phyloP scores from a whole-genome alignment of 345 rosid species.

The Litchi chinensis region DNA sequence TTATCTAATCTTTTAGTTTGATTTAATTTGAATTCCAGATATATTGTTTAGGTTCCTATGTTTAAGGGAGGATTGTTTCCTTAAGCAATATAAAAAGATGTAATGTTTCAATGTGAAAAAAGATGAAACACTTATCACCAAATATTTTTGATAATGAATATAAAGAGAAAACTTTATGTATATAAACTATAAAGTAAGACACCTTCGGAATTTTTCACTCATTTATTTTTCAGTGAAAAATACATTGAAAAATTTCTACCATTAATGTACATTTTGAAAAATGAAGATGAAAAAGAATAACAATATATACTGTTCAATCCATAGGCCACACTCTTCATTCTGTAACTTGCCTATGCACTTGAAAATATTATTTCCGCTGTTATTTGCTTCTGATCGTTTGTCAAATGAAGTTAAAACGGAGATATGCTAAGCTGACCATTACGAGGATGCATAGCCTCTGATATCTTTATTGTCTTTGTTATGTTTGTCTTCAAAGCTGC shows the following conservation, averaged over 20 bases:
- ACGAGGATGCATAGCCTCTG: slow-evolving; percentile 34
- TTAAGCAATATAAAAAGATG: no score
- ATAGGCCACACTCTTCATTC: not conserved
- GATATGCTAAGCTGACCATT: slow-evolving; percentile 18
- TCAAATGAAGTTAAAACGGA: not conserved
- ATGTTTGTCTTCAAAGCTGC: slow-evolving; percentile 34
- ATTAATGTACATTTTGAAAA: slow-evolving; percentile 11
- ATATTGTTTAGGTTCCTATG: no score
- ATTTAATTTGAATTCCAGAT: no score
- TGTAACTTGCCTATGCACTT: not conserved
- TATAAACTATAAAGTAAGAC: slow-evolving; percentile 4
- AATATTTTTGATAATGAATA: not conserved
- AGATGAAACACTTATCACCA: no score
- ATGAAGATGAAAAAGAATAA: not conserved
- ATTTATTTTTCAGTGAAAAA: slow-evolving; percentile 17
- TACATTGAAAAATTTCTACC: not conserved
- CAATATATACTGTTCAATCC: slow-evolving; percentile 3
- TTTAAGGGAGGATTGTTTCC: no score
- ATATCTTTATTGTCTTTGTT: slow-evolving; percentile 14
- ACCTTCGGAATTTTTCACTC: not conserved
- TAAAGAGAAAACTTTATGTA: not conserved
- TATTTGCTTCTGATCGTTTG: not conserved
- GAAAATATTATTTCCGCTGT: not conserved
- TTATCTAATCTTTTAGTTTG: no score
- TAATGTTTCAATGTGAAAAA: no score